Evolutionary conservation across 495 filamentous ascomycete species (phyloP).

Genomic region (Aspergillus haitiensis): DNA sequence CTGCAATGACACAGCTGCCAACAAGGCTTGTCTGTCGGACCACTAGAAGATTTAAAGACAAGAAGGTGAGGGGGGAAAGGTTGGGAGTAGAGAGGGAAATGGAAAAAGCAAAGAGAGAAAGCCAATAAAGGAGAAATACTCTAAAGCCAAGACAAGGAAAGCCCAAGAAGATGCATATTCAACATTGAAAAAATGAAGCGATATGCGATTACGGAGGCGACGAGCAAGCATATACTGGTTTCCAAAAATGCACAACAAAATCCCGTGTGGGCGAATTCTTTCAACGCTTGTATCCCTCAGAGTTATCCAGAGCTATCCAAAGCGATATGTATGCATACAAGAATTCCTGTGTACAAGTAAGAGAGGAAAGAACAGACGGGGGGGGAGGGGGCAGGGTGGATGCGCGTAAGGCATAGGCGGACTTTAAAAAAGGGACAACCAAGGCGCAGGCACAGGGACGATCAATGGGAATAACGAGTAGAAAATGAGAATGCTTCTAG

Average conservation of each 20-base stretch:
- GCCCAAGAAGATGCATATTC: conserved; percentile 44
- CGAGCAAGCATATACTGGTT: conserved; percentile 15
- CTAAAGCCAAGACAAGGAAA: conserved; percentile 29
- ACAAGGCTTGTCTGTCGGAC: conserved; percentile 8
- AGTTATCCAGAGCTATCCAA: conserved; percentile 20
- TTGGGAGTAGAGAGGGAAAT: conserved; percentile 12
- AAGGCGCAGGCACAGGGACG: conserved; percentile 26
- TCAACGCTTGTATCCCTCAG: conserved; percentile 16
- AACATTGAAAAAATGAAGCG: conserved; percentile 18
- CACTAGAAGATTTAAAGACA: conserved; percentile 10
- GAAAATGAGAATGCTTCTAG: conserved; percentile 17
- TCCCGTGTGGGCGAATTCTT: conserved; percentile 15
- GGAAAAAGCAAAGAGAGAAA: conserved; percentile 23
- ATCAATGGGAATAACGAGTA: conserved; percentile 22
- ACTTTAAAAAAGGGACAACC: conserved; percentile 36
- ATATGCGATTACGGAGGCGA: conserved; percentile 20
- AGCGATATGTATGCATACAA: conserved; percentile 31
- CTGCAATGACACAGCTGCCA: conserved; percentile 4
- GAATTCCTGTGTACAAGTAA: conserved; percentile 24
- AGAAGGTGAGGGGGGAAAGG: conserved; percentile 14
- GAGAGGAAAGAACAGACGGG: conserved; percentile 23
- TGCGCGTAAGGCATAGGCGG: conserved; percentile 38
- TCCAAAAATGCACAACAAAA: conserved; percentile 1
- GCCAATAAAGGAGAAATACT: conserved; percentile 11
- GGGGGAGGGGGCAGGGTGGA: conserved; percentile 18